phyloP scores from a whole-genome alignment of 2,329 filamentous ascomycete species.

The Penicillium capsulatum region DNA sequence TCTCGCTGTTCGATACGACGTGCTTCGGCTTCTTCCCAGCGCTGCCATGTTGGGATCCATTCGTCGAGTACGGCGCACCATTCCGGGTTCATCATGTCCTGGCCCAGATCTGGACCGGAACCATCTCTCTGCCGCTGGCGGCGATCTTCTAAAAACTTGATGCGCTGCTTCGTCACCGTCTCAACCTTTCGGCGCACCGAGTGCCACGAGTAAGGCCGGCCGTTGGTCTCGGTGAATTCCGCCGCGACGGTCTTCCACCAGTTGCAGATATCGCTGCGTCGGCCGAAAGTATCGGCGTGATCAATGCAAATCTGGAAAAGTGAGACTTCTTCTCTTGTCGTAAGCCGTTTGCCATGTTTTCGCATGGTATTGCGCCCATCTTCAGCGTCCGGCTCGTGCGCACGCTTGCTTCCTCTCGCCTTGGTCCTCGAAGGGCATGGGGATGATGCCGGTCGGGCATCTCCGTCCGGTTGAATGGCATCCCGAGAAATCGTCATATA shows the following conservation, averaged over 20 bases:
- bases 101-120: slow-evolving; percentile 6
- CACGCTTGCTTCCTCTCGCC: slow-evolving; percentile 14
- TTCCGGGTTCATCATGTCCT: slow-evolving; percentile 35
- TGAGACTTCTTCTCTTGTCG: slow-evolving; percentile 38
- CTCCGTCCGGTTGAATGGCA: not conserved
- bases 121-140: slow-evolving; percentile 11
- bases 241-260: slow-evolving; percentile 41
- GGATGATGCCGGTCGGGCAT: not conserved
- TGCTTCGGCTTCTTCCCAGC: slow-evolving; percentile 38
- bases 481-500: not conserved
- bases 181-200: slow-evolving; percentile 43
- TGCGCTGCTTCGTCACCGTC: slow-evolving; percentile 39
- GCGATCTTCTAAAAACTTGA: slow-evolving; percentile 38
- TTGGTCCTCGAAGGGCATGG: slow-evolving; percentile 1
- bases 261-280: slow-evolving; percentile 41
- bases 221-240: slow-evolving; percentile 37
- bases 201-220: slow-evolving; percentile 42
- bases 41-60: slow-evolving; percentile 42
- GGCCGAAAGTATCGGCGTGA: slow-evolving; percentile 35
- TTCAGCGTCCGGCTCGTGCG: slow-evolving; percentile 10
- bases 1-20: slow-evolving; percentile 38
- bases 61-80: slow-evolving; percentile 38
- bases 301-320: slow-evolving; percentile 42
- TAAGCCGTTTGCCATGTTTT: slow-evolving; percentile 38
- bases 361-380: slow-evolving; percentile 19